These are phyloP conservation scores for Ogataea hybrid DNA, from an alignment of 1,139 yeast genomes.

Conservation along the genomic window DNA sequence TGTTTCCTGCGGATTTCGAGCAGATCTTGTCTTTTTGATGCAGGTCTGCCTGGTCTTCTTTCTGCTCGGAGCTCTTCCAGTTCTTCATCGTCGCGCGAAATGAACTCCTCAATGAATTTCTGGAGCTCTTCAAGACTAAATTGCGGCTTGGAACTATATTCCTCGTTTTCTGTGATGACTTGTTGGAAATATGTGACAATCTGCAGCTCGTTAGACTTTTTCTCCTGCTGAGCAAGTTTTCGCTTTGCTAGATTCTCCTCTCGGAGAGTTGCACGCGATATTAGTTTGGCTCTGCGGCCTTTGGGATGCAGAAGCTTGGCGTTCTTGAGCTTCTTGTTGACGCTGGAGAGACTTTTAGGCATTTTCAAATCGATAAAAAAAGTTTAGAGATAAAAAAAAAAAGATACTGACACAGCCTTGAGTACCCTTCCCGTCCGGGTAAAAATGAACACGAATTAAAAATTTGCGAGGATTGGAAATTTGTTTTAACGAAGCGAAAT, in stretches of 20 bases:
- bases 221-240: conserved; percentile 54
- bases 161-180: conserved; percentile 46
- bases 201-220: conserved; percentile 55
- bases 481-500: conserved; percentile 28
- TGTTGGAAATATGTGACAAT: conserved; percentile 67
- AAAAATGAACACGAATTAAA: conserved; percentile 1
- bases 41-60: conserved; percentile 88
- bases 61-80: conserved; percentile 52
- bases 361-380: conserved; percentile 34
- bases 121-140: conserved; percentile 60
- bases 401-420: conserved; percentile 11
- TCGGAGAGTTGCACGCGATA: conserved; percentile 82
- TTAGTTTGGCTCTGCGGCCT: conserved; percentile 83
- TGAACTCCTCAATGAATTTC: conserved; percentile 56
- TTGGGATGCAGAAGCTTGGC: conserved; percentile 74
- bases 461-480: conserved; percentile 7
- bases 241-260: conserved; percentile 64
- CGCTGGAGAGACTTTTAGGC: conserved; percentile 81
- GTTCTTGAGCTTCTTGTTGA: conserved; percentile 60
- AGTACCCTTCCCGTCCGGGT: conserved; percentile 4
- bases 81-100: conserved; percentile 74
- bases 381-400: conserved; percentile 2
- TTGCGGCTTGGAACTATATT: conserved; percentile 16
- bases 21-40: conserved; percentile 63
- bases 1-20: conserved; percentile 60